Percentiles rank a stretch among this genome's conserved stretches.
phyloP scores from a whole-genome alignment of 2,329 filamentous ascomycete species.

The Penicillium sclerotiorum region DNA sequence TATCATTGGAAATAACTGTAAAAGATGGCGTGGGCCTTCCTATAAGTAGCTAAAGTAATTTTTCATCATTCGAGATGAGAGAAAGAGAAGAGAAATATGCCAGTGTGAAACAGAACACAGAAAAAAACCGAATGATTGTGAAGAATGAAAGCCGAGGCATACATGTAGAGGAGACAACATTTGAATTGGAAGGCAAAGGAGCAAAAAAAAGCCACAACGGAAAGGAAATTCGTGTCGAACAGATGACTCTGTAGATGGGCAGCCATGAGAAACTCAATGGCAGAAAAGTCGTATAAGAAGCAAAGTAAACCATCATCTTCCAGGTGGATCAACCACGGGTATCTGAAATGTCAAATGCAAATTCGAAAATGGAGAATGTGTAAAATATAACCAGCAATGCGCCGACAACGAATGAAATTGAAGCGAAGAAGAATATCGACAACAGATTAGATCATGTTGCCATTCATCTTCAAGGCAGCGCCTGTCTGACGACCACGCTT shows the following conservation, averaged over 20 bases:
- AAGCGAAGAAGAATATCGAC: neutral
- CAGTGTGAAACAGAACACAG: neutral
- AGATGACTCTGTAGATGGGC: neutral
- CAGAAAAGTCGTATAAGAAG: neutral
- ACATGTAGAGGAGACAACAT: too few species aligned
- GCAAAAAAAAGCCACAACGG: neutral
- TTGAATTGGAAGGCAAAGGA: neutral
- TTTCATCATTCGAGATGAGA: slow-evolving; percentile 1
- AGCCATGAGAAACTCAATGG: neutral
- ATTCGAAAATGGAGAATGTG: neutral
- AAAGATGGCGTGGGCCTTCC: neutral
- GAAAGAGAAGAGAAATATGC: neutral
- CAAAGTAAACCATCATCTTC: neutral
- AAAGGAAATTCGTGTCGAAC: slow-evolving; percentile 6
- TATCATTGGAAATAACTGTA: too few species aligned
- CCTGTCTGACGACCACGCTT: slow-evolving; percentile 35
- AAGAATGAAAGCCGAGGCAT: neutral
- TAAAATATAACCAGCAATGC: too few species aligned
- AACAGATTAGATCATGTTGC: slow-evolving; percentile 31
- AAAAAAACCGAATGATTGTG: neutral
- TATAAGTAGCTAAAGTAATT: neutral
- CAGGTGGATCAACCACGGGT: slow-evolving; percentile 6
- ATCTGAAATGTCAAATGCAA: slow-evolving; percentile 8
- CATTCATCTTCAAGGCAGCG: slow-evolving; percentile 29
- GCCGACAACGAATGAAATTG: too few species aligned